These are phyloP conservation scores for Plasmodium adleri DNA, from an alignment of 169 alveolate species.

Conservation along the genomic window DNA sequence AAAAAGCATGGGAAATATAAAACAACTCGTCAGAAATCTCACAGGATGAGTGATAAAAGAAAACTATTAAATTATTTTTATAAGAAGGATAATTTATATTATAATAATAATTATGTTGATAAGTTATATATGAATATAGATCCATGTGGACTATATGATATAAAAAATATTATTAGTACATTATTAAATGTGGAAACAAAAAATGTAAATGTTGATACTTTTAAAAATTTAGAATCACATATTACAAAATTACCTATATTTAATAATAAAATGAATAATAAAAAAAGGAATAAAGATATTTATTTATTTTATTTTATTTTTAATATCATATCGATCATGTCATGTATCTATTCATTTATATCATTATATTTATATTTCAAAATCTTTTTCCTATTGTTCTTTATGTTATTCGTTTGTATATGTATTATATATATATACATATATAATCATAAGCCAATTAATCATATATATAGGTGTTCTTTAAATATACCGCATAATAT, in stretches of 20 bases:
- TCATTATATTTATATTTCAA: constrained; percentile 15
- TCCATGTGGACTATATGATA: constrained; percentile 2
- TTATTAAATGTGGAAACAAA: background rate
- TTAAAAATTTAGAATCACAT: background rate
- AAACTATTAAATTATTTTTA: background rate
- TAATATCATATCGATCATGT: constrained; percentile 8
- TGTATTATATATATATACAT: background rate
- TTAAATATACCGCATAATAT: constrained; percentile 4
- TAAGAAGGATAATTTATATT: background rate
- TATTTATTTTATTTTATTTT: background rate
- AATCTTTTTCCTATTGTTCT: constrained; percentile 4
- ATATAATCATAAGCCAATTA: background rate
- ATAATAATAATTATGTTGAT: constrained; percentile 2
- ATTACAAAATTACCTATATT: background rate
- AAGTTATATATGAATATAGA: background rate
- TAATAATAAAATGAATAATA: constrained; percentile 1
- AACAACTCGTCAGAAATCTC: background rate
- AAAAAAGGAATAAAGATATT: background rate
- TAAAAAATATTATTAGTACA: background rate
- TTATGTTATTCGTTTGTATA: constrained; percentile 5
- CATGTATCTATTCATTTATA: constrained; percentile 16
- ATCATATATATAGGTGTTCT: constrained; percentile 6
- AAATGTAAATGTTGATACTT: background rate
- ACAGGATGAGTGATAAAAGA: background rate
- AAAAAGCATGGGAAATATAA: background rate